These are phyloP conservation scores for Camelina sativa DNA, from an alignment of 345 rosid species.

Conservation along the genomic window DNA sequence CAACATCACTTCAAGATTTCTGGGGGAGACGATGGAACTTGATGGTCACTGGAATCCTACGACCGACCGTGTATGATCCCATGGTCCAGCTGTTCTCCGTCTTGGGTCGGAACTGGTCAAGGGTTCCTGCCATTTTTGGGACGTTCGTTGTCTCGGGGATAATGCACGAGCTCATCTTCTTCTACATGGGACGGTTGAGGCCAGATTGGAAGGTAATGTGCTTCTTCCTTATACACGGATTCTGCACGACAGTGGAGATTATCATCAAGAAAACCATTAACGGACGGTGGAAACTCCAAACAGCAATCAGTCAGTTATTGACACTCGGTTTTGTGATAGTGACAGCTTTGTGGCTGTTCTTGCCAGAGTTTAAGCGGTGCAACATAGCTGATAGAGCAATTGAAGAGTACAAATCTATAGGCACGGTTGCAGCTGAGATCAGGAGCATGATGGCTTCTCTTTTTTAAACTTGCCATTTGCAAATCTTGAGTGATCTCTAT, in stretches of 20 bases:
- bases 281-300: constrained; percentile 38
- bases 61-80: constrained; percentile 66
- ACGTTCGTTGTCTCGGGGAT: constrained; percentile 58
- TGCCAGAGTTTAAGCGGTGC: constrained; percentile 45
- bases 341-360: constrained; percentile 53
- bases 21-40: constrained; percentile 85
- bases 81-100: constrained; percentile 2
- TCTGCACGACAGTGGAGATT: constrained; percentile 46
- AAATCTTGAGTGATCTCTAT: constrained; percentile 1
- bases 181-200: constrained; percentile 51
- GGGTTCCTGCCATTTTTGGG: constrained; percentile 44
- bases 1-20: constrained; percentile 76
- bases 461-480: background rate
- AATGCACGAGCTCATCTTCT: constrained; percentile 75
- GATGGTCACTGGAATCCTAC: constrained; percentile 58
- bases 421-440: constrained; percentile 18
- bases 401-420: constrained; percentile 53
- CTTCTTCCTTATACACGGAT: constrained; percentile 65
- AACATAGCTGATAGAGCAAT: constrained; percentile 43
- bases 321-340: constrained; percentile 51
- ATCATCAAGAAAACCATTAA: constrained; percentile 46
- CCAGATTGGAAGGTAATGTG: constrained; percentile 58
- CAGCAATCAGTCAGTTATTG: constrained; percentile 39
- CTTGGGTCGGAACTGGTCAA: constrained; percentile 51
- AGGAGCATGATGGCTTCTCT: background rate